phyloP scores from a whole-genome alignment of 2,329 filamentous ascomycete genomes.

The Tolypocladium tropicale region DNA sequence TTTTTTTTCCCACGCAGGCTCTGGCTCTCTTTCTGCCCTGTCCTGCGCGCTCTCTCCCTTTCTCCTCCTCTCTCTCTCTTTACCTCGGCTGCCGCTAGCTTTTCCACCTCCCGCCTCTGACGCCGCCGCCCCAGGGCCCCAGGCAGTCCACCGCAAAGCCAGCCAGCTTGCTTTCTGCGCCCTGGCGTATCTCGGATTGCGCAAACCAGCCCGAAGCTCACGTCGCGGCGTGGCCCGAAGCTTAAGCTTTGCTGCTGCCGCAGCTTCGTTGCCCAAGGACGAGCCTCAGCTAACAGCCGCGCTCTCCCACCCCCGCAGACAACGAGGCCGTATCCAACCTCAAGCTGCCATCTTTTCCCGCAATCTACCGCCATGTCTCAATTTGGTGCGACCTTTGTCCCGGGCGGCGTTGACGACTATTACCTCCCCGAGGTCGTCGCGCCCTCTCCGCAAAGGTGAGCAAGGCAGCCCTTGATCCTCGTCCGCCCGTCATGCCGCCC shows the following conservation, averaged over 20 bases:
- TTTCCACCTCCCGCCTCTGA: background rate
- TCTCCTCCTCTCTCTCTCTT: background rate
- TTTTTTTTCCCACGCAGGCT: too few species aligned
- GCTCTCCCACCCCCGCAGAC: constrained; percentile 8
- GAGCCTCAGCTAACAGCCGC: constrained; percentile 13
- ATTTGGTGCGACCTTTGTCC: constrained; percentile 48
- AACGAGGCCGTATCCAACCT: background rate
- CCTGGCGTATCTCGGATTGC: too few species aligned
- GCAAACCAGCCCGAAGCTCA: background rate
- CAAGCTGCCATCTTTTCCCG: constrained; percentile 8
- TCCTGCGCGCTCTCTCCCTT: background rate
- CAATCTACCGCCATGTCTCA: constrained; percentile 14
- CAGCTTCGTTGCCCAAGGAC: background rate
- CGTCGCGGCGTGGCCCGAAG: background rate
- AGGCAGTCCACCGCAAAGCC: too few species aligned
- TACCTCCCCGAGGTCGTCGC: constrained; percentile 51
- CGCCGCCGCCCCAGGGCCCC: too few species aligned
- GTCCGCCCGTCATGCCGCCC: background rate
- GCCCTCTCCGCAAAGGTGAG: constrained; percentile 47
- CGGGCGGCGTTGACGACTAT: constrained; percentile 48
- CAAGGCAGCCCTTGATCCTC: background rate
- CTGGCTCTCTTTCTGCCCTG: too few species aligned
- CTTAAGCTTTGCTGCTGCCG: background rate
- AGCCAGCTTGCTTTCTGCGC: too few species aligned
- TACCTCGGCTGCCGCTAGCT: background rate